Base-by-base conservation (phyloP, 371 early-diverging fungal genomes). In the Entomophthora muscae region DNA sequence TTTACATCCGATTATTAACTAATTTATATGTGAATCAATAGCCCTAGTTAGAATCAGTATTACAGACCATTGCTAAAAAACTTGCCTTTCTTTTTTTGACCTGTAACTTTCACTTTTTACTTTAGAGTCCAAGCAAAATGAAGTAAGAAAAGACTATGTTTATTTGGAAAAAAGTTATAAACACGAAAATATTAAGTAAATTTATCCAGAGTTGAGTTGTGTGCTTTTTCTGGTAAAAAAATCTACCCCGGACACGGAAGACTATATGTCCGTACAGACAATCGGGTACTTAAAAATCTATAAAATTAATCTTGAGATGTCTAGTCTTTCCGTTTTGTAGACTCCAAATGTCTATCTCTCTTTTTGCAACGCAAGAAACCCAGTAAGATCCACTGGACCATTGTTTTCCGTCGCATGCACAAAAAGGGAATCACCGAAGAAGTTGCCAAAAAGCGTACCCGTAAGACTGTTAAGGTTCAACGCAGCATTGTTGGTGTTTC, bases 211-310 rank as follows among this genome's bases (percentile, higher is more conserved):
- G 81, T 87, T 72, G 90, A 90, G 79, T 78, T 84, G 74, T 95
- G 95, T 82, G 83, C 88, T 72, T 95, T 95, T 80, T 91, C 94
- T 69, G 93, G 95, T 69, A 85, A 86, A 83, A 95, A 94, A 87
- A 95, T 97, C 87, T 94, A 97, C 85, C 97, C 97, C 67, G 90
- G 90, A 73, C 90, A 91, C 79, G 97, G 97, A 62, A 90, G 84
- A 82, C 75, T 88, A 65, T 95, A 79, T 73, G 88, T 97, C 74
- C 89, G 91, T 68, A 68, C 76, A 63, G 97, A 97, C 87, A 85
- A 79, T 83, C 83, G 88, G 76, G 83, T 83, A 73, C 53, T 30
- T 23, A n/a, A 30, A 60, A 56, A 13, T 57, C 28, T 32, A 31
- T 68, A 57, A 23, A 57, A 42, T 5, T 63, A 1, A 64, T 26